A percentile compares a stretch with the other conserved stretches of the same genome.
These are phyloP conservation scores for Sungouiozyma ichnusensis DNA, from an alignment of 805 yeast species.

Conservation along the genomic window DNA sequence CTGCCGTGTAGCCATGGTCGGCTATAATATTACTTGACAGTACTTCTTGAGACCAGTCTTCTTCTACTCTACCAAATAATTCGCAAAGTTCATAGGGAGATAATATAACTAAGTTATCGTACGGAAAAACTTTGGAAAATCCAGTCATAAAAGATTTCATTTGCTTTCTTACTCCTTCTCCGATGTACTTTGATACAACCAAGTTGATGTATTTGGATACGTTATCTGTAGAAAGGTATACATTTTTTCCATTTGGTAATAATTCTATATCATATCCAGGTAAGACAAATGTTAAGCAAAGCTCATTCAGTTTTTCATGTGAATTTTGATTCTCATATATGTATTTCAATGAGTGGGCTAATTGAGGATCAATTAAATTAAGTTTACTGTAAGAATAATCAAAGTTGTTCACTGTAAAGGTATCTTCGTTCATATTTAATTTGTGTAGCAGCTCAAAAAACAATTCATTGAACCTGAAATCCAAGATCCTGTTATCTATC, in stretches of 20 bases:
- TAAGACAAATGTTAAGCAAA: slow-evolving; percentile 55
- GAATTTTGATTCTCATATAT: slow-evolving; percentile 35
- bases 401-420: neutral
- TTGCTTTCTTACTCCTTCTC: slow-evolving; percentile 55
- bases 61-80: slow-evolving; percentile 67
- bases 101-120: slow-evolving; percentile 57
- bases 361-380: slow-evolving; percentile 41
- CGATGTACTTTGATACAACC: slow-evolving; percentile 50
- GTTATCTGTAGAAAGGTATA: slow-evolving; percentile 41
- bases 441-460: slow-evolving; percentile 53
- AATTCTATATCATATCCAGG: slow-evolving; percentile 69
- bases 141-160: slow-evolving; percentile 65
- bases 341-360: slow-evolving; percentile 48
- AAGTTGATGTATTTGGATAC: slow-evolving; percentile 45
- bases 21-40: slow-evolving; percentile 57
- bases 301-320: slow-evolving; percentile 29
- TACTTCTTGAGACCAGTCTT: slow-evolving; percentile 74
- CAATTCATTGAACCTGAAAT: slow-evolving; percentile 61
- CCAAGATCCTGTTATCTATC: slow-evolving; percentile 79
- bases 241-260: slow-evolving; percentile 42
- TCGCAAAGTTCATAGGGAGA: slow-evolving; percentile 62
- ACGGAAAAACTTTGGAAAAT: slow-evolving; percentile 75
- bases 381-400: slow-evolving; percentile 30
- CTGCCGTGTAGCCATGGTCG: slow-evolving; percentile 79
- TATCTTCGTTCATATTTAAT: slow-evolving; percentile 6